Evolutionary conservation across 1,284 basidiomycete species (phyloP).

Genomic region (Leccinum fuscescens): DNA sequence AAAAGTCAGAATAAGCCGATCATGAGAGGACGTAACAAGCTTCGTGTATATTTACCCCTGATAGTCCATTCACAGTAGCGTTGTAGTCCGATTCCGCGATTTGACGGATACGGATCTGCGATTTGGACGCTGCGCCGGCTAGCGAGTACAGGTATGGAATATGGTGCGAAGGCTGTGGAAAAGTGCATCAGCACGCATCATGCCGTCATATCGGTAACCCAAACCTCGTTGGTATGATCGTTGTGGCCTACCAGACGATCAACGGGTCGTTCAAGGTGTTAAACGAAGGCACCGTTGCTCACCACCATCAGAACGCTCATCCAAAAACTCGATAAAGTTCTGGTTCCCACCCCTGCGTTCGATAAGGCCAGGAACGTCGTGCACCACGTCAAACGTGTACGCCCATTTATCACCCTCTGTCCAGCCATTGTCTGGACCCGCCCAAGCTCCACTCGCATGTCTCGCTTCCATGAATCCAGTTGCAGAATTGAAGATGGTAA

Average conservation of each 20-base stretch:
- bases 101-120: constrained; percentile 67
- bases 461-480: constrained; percentile 84
- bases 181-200: constrained; percentile 6
- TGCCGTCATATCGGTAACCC: background rate
- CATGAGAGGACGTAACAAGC: background rate
- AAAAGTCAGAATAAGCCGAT: background rate
- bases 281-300: constrained; percentile 10
- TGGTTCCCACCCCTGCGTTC: constrained; percentile 62
- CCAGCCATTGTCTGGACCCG: constrained; percentile 70
- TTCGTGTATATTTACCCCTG: constrained; percentile 48
- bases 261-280: background rate
- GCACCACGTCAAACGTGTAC: constrained; percentile 76
- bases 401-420: constrained; percentile 86
- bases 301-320: constrained; percentile 74
- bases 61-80: constrained; percentile 62
- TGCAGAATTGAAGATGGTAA: constrained; percentile 66
- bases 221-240: constrained; percentile 79
- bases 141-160: constrained; percentile 81
- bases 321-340: constrained; percentile 66
- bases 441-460: constrained; percentile 68
- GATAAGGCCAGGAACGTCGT: constrained; percentile 67
- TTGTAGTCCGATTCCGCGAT: constrained; percentile 68
- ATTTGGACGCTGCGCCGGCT: constrained; percentile 65
- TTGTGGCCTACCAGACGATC: constrained; percentile 60
- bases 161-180: constrained; percentile 68